Conservation (phyloP, 2,329 filamentous ascomycete genomes). For the Aspergillus proliferans region DNA sequence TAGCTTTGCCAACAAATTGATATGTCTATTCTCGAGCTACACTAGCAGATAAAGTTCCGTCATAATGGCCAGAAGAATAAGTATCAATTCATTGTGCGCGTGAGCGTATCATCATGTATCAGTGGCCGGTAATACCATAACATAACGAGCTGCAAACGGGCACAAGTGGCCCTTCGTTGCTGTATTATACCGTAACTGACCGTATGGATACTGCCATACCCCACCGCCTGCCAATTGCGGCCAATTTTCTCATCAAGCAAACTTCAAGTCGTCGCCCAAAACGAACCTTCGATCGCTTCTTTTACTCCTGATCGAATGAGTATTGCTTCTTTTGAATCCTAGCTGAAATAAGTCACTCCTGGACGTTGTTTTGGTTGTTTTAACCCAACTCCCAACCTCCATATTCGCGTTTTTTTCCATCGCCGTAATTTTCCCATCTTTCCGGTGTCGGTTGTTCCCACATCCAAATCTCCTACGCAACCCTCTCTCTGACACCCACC, state of each 20-base stretch:
- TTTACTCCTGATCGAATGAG: background rate
- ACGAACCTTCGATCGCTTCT: conserved; percentile 13
- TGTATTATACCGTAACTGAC: background rate
- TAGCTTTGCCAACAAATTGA: background rate
- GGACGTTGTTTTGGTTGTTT: background rate
- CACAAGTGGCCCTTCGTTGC: background rate
- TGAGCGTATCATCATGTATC: background rate
- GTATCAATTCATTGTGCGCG: background rate
- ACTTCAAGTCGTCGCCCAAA: background rate
- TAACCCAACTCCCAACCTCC: background rate
- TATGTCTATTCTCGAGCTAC: background rate
- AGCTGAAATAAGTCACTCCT: background rate
- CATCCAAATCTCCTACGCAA: conserved; percentile 2
- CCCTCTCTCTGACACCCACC: conserved; percentile 10
- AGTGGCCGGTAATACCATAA: background rate
- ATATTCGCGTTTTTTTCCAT: background rate
- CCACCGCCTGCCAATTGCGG: background rate
- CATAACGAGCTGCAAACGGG: background rate
- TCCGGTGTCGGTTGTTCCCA: conserved; percentile 1
- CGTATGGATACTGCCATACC: background rate
- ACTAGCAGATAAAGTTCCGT: background rate
- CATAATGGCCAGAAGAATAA: too few species aligned
- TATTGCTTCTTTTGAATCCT: too few species aligned
- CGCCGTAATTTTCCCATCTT: background rate
- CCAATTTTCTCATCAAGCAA: background rate